Conservation (phyloP, 345 rosid species). For the Adansonia digitata region DNA sequence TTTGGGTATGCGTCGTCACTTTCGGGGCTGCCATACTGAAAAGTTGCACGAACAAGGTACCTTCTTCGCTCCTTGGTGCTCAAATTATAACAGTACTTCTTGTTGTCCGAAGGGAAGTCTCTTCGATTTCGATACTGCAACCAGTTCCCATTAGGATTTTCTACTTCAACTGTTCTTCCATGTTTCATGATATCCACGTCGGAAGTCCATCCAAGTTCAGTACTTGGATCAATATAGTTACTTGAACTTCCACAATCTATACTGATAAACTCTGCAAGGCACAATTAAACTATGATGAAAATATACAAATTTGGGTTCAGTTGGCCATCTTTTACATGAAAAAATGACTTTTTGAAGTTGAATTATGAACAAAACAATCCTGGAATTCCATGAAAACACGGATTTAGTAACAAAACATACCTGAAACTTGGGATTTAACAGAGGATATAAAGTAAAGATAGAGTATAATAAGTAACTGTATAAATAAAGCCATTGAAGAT, state of each 20-base stretch:
- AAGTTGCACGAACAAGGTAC: slow-evolving; percentile 86
- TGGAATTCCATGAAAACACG: slow-evolving; percentile 11
- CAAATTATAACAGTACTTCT: slow-evolving; percentile 77
- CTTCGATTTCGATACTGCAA: slow-evolving; percentile 54
- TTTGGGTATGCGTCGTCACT: slow-evolving; percentile 71
- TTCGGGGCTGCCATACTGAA: slow-evolving; percentile 54
- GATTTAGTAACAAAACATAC: slow-evolving; percentile 31
- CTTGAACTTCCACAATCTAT: slow-evolving; percentile 82
- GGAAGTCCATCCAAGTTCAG: slow-evolving; percentile 82
- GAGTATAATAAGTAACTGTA: slow-evolving; percentile 31
- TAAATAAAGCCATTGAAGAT: slow-evolving; percentile 53
- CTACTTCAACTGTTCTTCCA: slow-evolving; percentile 44
- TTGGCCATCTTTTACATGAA: neutral
- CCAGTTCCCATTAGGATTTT: slow-evolving; percentile 33
- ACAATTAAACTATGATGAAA: slow-evolving; percentile 1
- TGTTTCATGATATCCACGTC: slow-evolving; percentile 51
- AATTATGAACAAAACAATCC: no score
- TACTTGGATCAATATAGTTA: slow-evolving; percentile 62
- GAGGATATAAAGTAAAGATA: slow-evolving; percentile 32
- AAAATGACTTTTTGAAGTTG: no score
- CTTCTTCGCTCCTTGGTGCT: slow-evolving; percentile 67
- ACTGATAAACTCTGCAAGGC: slow-evolving; percentile 71
- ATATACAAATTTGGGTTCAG: neutral
- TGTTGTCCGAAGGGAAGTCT: slow-evolving; percentile 75
- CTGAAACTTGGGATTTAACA: slow-evolving; percentile 52